Base-by-base conservation (phyloP, 2,329 filamentous ascomycete species). In the Aspergillus fijiensis region DNA sequence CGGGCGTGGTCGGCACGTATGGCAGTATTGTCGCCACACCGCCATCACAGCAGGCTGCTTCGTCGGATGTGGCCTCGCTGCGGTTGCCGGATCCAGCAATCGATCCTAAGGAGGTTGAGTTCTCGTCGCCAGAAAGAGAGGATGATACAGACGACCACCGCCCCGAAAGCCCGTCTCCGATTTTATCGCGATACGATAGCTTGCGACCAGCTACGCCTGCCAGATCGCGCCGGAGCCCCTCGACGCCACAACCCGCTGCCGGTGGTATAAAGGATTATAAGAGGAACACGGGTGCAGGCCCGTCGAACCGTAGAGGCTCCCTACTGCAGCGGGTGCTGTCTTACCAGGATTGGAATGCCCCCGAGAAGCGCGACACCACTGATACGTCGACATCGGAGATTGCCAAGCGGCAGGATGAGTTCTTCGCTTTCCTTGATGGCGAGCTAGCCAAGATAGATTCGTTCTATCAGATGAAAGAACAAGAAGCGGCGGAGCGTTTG, bases 401-500 rank as follows among this genome's bases (percentile, higher is more conserved):
- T 3, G 89, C 90, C 49, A 81, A 87, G 59, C 84, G 87, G 19
- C 88, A 96, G 74, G 84, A 84, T n/a, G 91, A 96, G 14, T 98
- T 99, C 72, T 94, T 93, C 74, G 77, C 81, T 0, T 99, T 95
- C 70, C 80, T 99, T 56, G 91, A 97, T 67, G 80, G 80, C 10
- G 90, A 99, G 76, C 80, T 99, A 14, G 83, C 88, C n/a, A 99
- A 98, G 77, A 91, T 99, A 11, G 93, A 99, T 72, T 78, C 81
- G 0, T 99, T 99, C 71, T 98, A 98, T 79, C 87, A 86, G 67
- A 79, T 86, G 66, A 97, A 97, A 72, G 95, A 99, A 72, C 84
- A 90, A 29, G 91, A 97, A 72, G 91, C 94, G 0, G 89, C 87
- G 0, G 80, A 88, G 57, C 86, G 93, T 2, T 79, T 97, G 25